These are phyloP conservation scores for Rachicladosporium sp. DNA, from an alignment of 2,329 filamentous ascomycete genomes.

Conservation along the genomic window DNA sequence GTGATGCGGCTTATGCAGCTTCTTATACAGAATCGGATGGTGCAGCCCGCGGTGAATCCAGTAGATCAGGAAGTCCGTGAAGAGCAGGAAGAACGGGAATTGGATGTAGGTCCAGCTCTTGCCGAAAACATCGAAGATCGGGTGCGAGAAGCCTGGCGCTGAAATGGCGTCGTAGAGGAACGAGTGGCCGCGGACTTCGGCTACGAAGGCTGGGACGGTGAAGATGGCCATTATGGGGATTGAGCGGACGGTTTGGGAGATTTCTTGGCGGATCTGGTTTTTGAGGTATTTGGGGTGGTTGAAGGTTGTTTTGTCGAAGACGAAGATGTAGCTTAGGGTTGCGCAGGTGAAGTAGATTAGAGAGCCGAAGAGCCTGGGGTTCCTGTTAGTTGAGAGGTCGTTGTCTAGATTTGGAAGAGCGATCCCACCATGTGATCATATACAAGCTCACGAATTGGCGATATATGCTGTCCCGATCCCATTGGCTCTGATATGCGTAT, in stretches of 20 bases:
- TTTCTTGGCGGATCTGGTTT: conserved; percentile 81
- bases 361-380: conserved; percentile 66
- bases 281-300: conserved; percentile 90
- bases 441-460: conserved; percentile 68
- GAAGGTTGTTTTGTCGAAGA: conserved; percentile 85
- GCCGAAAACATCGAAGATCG: conserved; percentile 17
- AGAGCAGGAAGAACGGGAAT: conserved; percentile 76
- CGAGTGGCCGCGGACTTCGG: conserved; percentile 71
- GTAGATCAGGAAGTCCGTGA: conserved; percentile 86
- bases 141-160: conserved; percentile 18
- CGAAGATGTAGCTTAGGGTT: conserved; percentile 68
- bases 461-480: conserved; percentile 65
- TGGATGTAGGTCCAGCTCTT: conserved; percentile 61
- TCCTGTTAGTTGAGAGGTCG: conserved; percentile 4
- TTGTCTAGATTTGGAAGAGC: background rate
- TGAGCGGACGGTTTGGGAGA: conserved; percentile 61
- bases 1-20: conserved; percentile 92
- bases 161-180: conserved; percentile 67
- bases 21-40: conserved; percentile 70
- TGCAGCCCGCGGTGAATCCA: conserved; percentile 82
- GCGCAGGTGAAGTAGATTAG: conserved; percentile 77
- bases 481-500: conserved; percentile 67
- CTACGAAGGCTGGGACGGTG: conserved; percentile 69
- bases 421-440: conserved; percentile 66
- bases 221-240: conserved; percentile 75